Percentiles rank a stretch among this genome's conserved stretches.
Conservation (phyloP, 805 yeast genomes). For the Candida montana region DNA sequence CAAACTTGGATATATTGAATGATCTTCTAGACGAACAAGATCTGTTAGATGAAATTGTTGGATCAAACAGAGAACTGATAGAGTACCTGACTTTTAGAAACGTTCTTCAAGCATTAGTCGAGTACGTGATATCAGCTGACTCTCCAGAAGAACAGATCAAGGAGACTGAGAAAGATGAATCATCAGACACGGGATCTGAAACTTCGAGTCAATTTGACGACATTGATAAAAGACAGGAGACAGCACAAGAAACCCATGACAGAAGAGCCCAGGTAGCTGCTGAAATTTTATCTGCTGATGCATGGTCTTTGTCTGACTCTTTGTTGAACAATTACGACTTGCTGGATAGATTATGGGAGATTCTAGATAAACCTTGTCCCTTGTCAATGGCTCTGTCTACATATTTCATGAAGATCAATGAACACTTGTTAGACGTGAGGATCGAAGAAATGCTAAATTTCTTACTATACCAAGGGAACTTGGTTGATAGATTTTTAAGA, state of each 20-base stretch:
- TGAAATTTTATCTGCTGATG: conserved; percentile 85
- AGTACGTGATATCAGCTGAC: conserved; percentile 47
- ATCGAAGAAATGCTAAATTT: conserved; percentile 72
- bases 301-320: conserved; percentile 89
- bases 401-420: conserved; percentile 86
- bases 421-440: conserved; percentile 83
- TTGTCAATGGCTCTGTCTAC: conserved; percentile 75
- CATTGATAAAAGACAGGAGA: conserved; percentile 26
- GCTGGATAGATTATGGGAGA: conserved; percentile 70
- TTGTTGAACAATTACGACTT: conserved; percentile 70
- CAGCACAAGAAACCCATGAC: conserved; percentile 31
- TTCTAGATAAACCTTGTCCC: conserved; percentile 64
- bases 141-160: conserved; percentile 13
- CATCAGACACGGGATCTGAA: conserved; percentile 13
- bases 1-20: conserved; percentile 40
- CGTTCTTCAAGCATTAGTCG: conserved; percentile 61
- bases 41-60: conserved; percentile 63
- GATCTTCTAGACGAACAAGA: conserved; percentile 73
- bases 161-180: conserved; percentile 7
- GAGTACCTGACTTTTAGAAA: conserved; percentile 79
- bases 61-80: conserved; percentile 68
- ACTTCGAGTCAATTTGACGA: conserved; percentile 2
- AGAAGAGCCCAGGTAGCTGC: conserved; percentile 69
- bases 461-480: conserved; percentile 57
- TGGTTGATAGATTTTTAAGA: conserved; percentile 75